A percentile compares a stretch with the other conserved stretches of the same genome.
Conservation (phyloP, 2,329 filamentous ascomycete species). For the Rutstroemia sydowiana region DNA sequence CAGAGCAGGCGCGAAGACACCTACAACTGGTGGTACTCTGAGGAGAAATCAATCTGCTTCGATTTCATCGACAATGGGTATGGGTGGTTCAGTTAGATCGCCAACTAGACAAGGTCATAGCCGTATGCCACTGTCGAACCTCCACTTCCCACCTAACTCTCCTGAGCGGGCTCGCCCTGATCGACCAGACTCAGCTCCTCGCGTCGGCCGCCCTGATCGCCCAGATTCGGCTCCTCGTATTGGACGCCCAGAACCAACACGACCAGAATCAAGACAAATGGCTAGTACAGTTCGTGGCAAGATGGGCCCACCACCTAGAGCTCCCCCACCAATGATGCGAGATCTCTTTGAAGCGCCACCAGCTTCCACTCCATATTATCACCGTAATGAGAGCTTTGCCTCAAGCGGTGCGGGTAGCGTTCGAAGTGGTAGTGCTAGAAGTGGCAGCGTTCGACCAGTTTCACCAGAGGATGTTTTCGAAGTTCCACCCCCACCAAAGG, state of each 20-base stretch:
- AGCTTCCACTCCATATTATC: slow-evolving; percentile 45
- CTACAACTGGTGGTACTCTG: slow-evolving; percentile 36
- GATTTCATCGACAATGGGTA: not conserved
- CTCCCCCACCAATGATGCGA: slow-evolving; percentile 87
- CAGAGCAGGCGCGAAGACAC: slow-evolving; percentile 42
- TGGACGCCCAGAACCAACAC: slow-evolving; percentile 18
- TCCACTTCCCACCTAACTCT: slow-evolving; percentile 69
- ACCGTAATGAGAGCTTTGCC: slow-evolving; percentile 40
- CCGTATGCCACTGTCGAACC: slow-evolving; percentile 60
- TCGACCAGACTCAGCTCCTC: too few relatives aligned
- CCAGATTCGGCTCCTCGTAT: too few relatives aligned
- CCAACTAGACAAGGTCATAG: slow-evolving; percentile 65
- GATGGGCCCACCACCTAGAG: slow-evolving; percentile 49
- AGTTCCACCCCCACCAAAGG: slow-evolving; percentile 44
- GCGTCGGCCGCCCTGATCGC: too few relatives aligned
- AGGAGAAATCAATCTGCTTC: slow-evolving; percentile 24
- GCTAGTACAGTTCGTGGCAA: slow-evolving; percentile 33
- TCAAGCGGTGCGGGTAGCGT: slow-evolving; percentile 37
- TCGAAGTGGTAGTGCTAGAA: too few relatives aligned
- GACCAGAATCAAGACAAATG: slow-evolving; percentile 23
- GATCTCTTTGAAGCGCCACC: slow-evolving; percentile 55
- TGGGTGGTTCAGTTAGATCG: slow-evolving; percentile 40
- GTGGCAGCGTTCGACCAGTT: slow-evolving; percentile 49
- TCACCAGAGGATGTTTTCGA: slow-evolving; percentile 83
- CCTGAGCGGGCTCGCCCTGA: slow-evolving; percentile 65